Percentiles rank a stretch among this genome's conserved stretches.
Evolutionary conservation across 768 basidiomycete genomes (phyloP).

Genomic region (Kwoniella sp.): DNA sequence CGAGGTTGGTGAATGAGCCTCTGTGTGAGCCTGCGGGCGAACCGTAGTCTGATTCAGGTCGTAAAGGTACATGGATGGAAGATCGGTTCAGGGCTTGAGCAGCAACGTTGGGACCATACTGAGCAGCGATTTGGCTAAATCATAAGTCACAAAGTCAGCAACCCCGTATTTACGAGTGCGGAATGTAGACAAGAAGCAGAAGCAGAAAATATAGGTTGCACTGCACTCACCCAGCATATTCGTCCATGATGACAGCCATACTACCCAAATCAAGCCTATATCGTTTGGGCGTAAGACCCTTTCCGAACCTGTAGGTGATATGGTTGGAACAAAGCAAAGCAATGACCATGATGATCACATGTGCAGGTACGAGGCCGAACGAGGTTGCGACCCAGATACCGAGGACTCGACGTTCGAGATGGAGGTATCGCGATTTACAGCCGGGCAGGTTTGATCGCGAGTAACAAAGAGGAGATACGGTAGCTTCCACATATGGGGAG

Average conservation of each 20-base stretch:
- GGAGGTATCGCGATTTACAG: constrained; percentile 68
- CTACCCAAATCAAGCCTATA: constrained; percentile 72
- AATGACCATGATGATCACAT: constrained; percentile 66
- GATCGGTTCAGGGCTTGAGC: constrained; percentile 65
- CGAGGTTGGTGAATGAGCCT: constrained; percentile 16
- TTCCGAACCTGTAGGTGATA: constrained; percentile 82
- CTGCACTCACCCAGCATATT: constrained; percentile 67
- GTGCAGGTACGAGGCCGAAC: constrained; percentile 70
- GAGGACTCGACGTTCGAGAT: constrained; percentile 64
- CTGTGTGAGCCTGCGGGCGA: constrained; percentile 6
- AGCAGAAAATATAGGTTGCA: background rate
- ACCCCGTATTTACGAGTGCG: too few species aligned
- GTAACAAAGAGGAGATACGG: constrained; percentile 73
- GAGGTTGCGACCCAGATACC: constrained; percentile 67
- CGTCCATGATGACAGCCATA: constrained; percentile 83
- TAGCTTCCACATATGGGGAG: constrained; percentile 77
- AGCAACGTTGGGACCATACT: constrained; percentile 69
- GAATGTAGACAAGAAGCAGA: background rate
- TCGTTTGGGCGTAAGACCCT: constrained; percentile 83
- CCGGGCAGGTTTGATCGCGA: constrained; percentile 70
- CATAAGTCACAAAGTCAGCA: background rate
- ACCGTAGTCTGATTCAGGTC: constrained; percentile 3
- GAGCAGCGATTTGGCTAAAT: constrained; percentile 69
- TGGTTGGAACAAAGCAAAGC: constrained; percentile 76
- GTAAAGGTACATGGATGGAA: constrained; percentile 53